A percentile compares a stretch with the other conserved stretches of the same genome.
phyloP scores from a whole-genome alignment of 2,329 filamentous ascomycete species.

The Cordyceps militaris region DNA sequence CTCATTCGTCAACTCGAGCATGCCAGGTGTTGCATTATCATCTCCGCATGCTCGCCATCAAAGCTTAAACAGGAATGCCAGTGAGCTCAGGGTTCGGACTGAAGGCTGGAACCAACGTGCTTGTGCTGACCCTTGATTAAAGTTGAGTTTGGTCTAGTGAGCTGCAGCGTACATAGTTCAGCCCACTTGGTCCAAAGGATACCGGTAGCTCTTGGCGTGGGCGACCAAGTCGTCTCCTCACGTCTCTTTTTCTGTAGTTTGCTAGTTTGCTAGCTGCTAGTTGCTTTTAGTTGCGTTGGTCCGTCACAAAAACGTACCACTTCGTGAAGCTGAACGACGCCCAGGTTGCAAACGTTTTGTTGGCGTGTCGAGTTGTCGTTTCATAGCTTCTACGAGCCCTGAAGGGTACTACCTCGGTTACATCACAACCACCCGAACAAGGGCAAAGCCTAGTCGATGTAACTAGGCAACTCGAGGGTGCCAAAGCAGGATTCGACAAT shows the following conservation, averaged over 20 bases:
- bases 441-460: not conserved
- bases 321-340: not conserved
- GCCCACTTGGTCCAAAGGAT: not conserved
- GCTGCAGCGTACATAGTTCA: not conserved
- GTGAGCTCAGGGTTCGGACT: not conserved
- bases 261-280: not conserved
- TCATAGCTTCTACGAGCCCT: not conserved
- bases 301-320: slow-evolving; percentile 2
- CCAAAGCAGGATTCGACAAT: not conserved
- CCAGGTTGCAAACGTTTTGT: not conserved
- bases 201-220: slow-evolving; percentile 1
- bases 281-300: not conserved
- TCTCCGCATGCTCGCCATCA: slow-evolving; percentile 1
- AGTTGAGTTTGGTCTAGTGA: slow-evolving; percentile 5
- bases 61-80: not conserved
- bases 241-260: not conserved
- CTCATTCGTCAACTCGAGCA: not conserved
- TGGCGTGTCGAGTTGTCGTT: slow-evolving; percentile 5
- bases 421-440: not conserved
- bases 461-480: no score
- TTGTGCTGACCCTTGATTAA: not conserved
- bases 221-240: no score
- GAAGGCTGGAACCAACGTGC: not conserved
- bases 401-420: not conserved
- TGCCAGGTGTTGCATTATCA: not conserved